These are phyloP conservation scores for Dryas octopetala DNA, from an alignment of 306 rosid genomes.

Conservation along the genomic window DNA sequence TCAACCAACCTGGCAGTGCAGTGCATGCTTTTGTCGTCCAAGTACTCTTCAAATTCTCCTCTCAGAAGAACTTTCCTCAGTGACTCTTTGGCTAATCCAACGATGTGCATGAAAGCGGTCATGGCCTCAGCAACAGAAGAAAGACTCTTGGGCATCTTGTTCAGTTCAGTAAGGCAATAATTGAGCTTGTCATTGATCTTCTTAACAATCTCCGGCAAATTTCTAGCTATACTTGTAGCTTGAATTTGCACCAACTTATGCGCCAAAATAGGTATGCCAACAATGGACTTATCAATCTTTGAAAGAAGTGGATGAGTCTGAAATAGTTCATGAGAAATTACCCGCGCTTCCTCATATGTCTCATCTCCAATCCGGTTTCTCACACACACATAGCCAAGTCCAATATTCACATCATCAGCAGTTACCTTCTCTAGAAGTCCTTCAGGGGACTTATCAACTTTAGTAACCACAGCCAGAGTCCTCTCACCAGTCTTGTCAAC, in stretches of 20 bases:
- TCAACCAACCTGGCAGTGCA: constrained; percentile 1
- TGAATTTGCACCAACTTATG: neutral
- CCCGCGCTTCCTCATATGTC: neutral
- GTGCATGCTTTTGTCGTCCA: neutral
- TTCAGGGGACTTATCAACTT: neutral
- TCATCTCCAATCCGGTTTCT: neutral
- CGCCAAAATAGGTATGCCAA: neutral
- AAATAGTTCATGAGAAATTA: neutral
- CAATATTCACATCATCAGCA: neutral
- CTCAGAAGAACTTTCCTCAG: neutral
- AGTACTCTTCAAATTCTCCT: neutral
- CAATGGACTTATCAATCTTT: neutral
- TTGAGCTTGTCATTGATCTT: neutral
- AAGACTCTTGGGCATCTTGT: neutral
- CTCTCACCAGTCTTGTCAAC: neutral
- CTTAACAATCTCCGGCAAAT: neutral
- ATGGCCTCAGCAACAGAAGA: neutral
- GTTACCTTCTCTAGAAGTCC: neutral
- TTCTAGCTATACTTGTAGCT: neutral
- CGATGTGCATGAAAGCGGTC: neutral
- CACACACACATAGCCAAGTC: constrained; percentile 1
- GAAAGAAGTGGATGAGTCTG: neutral
- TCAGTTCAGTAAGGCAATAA: neutral
- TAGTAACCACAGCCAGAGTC: neutral
- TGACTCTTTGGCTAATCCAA: neutral